Evolutionary conservation across 2,329 filamentous ascomycete genomes (phyloP).

Genomic region (Botrytis aclada): DNA sequence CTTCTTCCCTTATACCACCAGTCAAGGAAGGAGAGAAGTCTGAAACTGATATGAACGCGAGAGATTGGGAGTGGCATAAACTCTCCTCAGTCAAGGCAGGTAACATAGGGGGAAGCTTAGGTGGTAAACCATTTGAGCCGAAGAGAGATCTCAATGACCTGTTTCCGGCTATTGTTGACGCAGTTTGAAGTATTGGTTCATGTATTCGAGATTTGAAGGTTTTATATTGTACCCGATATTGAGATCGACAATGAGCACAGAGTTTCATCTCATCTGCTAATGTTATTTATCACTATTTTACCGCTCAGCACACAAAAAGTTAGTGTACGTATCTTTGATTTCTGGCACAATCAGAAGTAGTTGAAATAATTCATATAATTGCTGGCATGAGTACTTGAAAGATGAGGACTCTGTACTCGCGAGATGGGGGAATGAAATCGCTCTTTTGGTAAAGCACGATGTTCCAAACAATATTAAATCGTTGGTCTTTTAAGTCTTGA

Average conservation of each 20-base stretch:
- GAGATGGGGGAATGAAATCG: background rate
- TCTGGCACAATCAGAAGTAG: background rate
- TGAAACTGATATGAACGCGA: constrained; percentile 16
- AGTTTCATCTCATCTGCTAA: background rate
- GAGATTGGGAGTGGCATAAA: constrained; percentile 21
- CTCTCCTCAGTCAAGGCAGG: constrained; percentile 8
- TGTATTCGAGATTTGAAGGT: background rate
- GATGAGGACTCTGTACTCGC: background rate
- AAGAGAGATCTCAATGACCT: background rate
- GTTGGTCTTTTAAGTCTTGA: background rate
- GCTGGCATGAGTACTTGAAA: background rate
- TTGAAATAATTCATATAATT: background rate
- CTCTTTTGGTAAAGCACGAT: background rate
- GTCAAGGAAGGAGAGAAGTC: constrained; percentile 3
- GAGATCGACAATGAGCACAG: no score
- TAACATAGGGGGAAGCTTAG: background rate
- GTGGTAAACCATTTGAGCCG: background rate
- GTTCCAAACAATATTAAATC: background rate
- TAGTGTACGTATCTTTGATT: background rate
- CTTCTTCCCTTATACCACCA: constrained; percentile 11
- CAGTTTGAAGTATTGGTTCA: background rate
- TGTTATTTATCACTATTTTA: background rate
- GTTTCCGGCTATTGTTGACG: background rate
- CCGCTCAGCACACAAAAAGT: background rate
- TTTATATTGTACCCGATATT: no score